phyloP scores from a whole-genome alignment of 306 rosid genomes.

The Gastrolobium villosum region DNA sequence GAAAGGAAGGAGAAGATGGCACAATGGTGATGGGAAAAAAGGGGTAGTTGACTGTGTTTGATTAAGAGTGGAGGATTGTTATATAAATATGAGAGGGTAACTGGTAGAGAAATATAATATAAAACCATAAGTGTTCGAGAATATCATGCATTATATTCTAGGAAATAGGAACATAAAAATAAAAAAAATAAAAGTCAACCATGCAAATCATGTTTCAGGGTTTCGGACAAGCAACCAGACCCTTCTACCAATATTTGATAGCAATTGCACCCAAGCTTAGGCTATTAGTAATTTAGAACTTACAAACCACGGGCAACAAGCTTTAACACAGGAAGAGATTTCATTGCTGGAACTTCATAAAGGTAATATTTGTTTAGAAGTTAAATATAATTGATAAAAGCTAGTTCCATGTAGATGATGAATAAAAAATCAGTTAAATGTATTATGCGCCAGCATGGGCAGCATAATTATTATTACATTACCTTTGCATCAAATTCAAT shows the following conservation, averaged over 20 bases:
- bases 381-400: conserved; percentile 6
- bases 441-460: neutral
- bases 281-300: neutral
- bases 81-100: no score
- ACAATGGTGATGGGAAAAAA: no score
- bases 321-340: neutral
- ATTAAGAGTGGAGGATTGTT: no score
- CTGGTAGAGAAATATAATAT: no score
- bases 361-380: neutral
- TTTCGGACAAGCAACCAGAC: neutral
- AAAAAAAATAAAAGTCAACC: no score
- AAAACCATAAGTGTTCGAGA: no score
- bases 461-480: conserved; percentile 43
- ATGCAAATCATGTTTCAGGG: neutral
- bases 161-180: no score
- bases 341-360: conserved; percentile 6
- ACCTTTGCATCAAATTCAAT: conserved; percentile 91
- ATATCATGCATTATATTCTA: no score
- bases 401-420: conserved; percentile 13
- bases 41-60: no score
- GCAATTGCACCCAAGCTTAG: neutral
- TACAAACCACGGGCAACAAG: neutral
- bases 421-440: neutral
- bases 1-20: no score
- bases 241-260: neutral